phyloP scores from a whole-genome alignment of 805 yeast genomes.

The Kazachstania martiniae region DNA sequence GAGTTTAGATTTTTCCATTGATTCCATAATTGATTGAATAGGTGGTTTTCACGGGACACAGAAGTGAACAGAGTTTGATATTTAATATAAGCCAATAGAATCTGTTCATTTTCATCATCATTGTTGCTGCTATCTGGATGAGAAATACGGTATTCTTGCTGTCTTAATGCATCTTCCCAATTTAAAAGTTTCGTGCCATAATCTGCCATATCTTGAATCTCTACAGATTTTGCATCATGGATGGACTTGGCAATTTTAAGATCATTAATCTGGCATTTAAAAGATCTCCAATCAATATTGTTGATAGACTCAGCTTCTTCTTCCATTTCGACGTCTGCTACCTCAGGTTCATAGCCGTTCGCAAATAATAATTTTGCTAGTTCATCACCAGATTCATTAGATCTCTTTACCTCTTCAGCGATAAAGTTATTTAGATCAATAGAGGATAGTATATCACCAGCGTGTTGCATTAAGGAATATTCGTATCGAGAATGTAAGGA shows the following conservation, averaged over 20 bases:
- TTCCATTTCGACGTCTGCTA: slow-evolving; percentile 5
- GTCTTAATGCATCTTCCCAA: slow-evolving; percentile 61
- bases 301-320: slow-evolving; percentile 29
- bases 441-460: slow-evolving; percentile 14
- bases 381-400: slow-evolving; percentile 18
- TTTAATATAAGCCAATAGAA: slow-evolving; percentile 63
- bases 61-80: slow-evolving; percentile 57
- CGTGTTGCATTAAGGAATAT: slow-evolving; percentile 21
- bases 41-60: slow-evolving; percentile 56
- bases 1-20: slow-evolving; percentile 19
- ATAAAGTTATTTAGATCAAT: slow-evolving; percentile 18
- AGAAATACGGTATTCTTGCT: slow-evolving; percentile 46
- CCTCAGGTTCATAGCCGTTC: slow-evolving; percentile 17
- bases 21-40: slow-evolving; percentile 30
- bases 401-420: slow-evolving; percentile 7
- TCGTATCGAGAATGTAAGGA: slow-evolving; percentile 19
- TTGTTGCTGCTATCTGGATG: slow-evolving; percentile 33
- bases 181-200: slow-evolving; percentile 48
- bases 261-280: slow-evolving; percentile 53
- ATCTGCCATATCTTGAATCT: slow-evolving; percentile 30
- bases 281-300: slow-evolving; percentile 46
- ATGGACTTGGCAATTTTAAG: slow-evolving; percentile 61
- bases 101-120: slow-evolving; percentile 56
- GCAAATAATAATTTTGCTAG: slow-evolving; percentile 31
- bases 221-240: slow-evolving; percentile 30